These are phyloP conservation scores for Leptomonas pyrrhocoris DNA, from an alignment of 208 protist species.

Conservation along the genomic window DNA sequence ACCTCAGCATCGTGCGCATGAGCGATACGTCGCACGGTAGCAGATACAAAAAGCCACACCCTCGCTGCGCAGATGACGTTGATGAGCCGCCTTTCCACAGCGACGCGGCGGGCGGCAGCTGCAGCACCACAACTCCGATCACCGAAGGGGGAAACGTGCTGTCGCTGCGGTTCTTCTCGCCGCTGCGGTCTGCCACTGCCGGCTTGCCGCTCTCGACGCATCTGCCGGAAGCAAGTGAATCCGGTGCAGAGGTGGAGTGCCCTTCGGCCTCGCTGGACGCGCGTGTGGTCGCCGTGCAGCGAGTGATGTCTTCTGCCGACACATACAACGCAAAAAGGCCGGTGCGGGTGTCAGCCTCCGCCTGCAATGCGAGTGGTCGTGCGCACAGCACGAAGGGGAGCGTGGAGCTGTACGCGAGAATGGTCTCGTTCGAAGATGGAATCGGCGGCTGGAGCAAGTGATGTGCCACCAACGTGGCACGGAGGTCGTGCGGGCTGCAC, in stretches of 20 bases:
- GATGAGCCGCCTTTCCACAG: constrained; percentile 34
- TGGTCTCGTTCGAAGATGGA: background rate
- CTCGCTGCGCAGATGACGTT: constrained; percentile 21
- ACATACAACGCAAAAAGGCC: constrained; percentile 2
- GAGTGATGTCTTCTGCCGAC: background rate
- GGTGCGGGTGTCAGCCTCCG: background rate
- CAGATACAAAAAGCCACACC: constrained; percentile 36
- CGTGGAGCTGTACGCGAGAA: constrained; percentile 32
- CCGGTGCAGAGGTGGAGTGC: too few relatives aligned
- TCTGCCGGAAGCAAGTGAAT: background rate
- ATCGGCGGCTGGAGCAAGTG: constrained; percentile 15
- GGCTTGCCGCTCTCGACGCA: too few relatives aligned
- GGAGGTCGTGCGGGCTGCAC: constrained; percentile 46
- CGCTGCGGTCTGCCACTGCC: background rate
- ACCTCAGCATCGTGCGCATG: constrained; percentile 2
- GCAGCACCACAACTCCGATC: constrained; percentile 26
- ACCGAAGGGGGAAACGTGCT: too few relatives aligned
- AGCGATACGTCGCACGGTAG: constrained; percentile 27
- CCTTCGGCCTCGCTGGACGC: background rate
- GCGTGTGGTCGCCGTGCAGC: background rate
- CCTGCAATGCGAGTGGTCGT: constrained; percentile 7
- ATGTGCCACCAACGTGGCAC: constrained; percentile 27
- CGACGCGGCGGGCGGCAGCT: constrained; percentile 11
- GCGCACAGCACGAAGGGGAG: constrained; percentile 40
- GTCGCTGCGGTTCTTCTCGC: too few relatives aligned